Base-by-base conservation (phyloP, 768 basidiomycete species). In the Daedaleopsis sinensis region DNA sequence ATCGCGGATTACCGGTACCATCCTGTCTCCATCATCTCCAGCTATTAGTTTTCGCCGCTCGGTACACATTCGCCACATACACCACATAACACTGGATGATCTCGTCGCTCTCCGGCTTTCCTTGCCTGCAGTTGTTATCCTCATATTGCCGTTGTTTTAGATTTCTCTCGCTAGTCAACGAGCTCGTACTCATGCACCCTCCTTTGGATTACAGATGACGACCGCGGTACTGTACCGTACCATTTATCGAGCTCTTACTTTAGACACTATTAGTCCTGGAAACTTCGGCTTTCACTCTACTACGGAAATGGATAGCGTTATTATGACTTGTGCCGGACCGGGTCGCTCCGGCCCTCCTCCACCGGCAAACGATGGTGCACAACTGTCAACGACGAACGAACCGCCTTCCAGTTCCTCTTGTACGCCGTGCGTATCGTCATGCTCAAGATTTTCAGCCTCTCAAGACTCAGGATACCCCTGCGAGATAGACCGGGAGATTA, bases 181-280 rank as follows among this genome's bases (percentile, higher is more conserved):
- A 11, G 15, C 21, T 23, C 10, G 27, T 21, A 49, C 47, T 13
- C 23, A 49, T 49, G 47, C 47, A 49, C 47, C 21, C 47, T 49
- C 47, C 47, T 49, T 49, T 24, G 0, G 10, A 4, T 24, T 8
- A 15, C 44, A 12, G 4, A 13, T 49, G 13, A 49, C 47, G 21
- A 23, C 19, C 23, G 21, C 10, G 39, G 39, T 42, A 49, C 23
- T 13, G 23, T 11, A n/a, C 15, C 21, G 47, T 23, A 24, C 44
- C 44, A 46, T 46, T 43, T 47, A 49, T 24, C 39, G 39, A 18
- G 27, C 7, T 32, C 27, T 42, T 42, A 42, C 13, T 10, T 49
- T 49, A 49, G 47, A 49, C 47, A 49, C 23, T 21, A n/a, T 49
- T 49, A 49, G 47, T 49, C 47, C 18, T 21, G 47, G 23, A 49